Percentiles rank a stretch among this genome's conserved stretches.
Conservation (phyloP, 345 rosid species). For the Camelina sativa region DNA sequence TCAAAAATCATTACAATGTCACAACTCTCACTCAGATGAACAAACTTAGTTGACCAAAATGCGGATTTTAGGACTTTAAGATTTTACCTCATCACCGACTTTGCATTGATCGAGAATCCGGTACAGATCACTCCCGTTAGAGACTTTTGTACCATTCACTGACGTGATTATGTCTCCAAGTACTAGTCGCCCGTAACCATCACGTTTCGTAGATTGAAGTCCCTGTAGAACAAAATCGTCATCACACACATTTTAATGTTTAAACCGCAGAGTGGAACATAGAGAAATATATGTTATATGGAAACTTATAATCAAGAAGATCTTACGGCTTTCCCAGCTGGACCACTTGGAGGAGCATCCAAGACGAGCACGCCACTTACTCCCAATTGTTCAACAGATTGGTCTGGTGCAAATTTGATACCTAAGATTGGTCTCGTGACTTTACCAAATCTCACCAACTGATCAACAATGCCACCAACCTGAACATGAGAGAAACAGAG, state of each 20-base stretch:
- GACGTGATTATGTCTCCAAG: conserved; percentile 94
- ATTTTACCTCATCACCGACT: conserved; percentile 78
- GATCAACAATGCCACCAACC: conserved; percentile 94
- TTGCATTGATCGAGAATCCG: conserved; percentile 91
- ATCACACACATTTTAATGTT: background rate
- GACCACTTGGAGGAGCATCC: conserved; percentile 92
- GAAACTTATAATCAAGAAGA: background rate
- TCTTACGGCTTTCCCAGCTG: conserved; percentile 96
- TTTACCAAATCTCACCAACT: conserved; percentile 86
- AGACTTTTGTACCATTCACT: conserved; percentile 74
- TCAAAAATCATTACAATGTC: conserved; percentile 12
- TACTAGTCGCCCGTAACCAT: conserved; percentile 82
- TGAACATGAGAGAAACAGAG: conserved; percentile 42
- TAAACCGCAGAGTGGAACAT: background rate
- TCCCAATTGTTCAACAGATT: conserved; percentile 93
- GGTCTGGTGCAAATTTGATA: conserved; percentile 97
- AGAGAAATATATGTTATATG: background rate
- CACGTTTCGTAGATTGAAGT: conserved; percentile 79
- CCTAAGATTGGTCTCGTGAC: conserved; percentile 94
- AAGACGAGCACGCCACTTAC: conserved; percentile 97
- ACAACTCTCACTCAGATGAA: background rate
- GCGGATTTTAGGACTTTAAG: background rate
- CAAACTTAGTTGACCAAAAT: background rate
- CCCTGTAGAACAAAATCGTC: conserved; percentile 59
- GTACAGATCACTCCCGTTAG: conserved; percentile 88